phyloP scores from a whole-genome alignment of 768 basidiomycete genomes.

The Phlebiopsis gigantea region DNA sequence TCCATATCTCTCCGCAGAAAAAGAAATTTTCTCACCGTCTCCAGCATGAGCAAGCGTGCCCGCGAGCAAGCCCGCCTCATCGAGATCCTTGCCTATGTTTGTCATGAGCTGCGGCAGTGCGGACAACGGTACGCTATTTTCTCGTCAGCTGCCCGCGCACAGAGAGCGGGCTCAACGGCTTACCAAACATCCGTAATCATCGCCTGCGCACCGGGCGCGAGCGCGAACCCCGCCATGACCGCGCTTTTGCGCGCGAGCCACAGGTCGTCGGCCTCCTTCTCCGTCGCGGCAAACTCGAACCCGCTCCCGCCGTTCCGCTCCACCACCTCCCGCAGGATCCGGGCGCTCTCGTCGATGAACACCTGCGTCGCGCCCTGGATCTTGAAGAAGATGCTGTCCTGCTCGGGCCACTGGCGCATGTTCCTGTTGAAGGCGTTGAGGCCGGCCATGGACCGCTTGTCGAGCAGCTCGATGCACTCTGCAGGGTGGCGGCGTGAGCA shows the following conservation, averaged over 20 bases:
- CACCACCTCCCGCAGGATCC: conserved; percentile 51
- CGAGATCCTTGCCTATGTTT: conserved; percentile 70
- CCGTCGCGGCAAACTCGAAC: conserved; percentile 58
- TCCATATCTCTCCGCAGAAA: background rate
- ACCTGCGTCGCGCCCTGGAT: conserved; percentile 67
- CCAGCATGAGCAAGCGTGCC: conserved; percentile 75
- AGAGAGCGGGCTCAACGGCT: background rate
- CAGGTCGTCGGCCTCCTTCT: conserved; percentile 61
- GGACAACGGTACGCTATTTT: conserved; percentile 54
- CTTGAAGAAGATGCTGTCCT: conserved; percentile 81
- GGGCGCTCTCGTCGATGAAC: conserved; percentile 57
- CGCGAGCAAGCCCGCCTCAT: conserved; percentile 47
- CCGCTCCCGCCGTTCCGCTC: conserved; percentile 62
- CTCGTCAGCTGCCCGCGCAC: too few relatives aligned
- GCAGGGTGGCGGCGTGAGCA: background rate
- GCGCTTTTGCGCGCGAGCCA: conserved; percentile 75
- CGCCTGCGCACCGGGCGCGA: conserved; percentile 50
- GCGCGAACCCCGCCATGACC: conserved; percentile 48
- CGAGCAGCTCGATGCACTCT: conserved; percentile 86
- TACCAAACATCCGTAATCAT: conserved; percentile 83
- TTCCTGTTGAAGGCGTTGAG: conserved; percentile 44
- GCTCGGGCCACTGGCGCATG: conserved; percentile 51
- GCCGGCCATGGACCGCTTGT: conserved; percentile 63
- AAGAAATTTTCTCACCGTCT: conserved; percentile 41
- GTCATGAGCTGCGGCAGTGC: conserved; percentile 57